Evolutionary conservation across 2,329 filamentous ascomycete genomes (phyloP), one percentile per base, ranked within the genome.

Genomic region (Claviceps sorghi): DNA sequence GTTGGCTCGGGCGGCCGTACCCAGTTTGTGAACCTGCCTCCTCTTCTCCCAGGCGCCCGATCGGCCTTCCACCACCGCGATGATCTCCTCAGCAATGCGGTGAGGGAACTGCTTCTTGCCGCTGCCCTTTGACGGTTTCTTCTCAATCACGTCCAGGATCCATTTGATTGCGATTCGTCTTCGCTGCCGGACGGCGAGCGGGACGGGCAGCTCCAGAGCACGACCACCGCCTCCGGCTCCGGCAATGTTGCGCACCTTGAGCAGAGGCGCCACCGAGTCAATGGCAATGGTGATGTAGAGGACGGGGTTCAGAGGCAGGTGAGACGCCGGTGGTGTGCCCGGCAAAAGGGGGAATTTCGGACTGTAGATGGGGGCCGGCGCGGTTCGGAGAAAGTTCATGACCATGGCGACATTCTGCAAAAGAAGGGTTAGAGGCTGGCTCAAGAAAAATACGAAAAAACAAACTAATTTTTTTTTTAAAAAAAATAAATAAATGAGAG

Each of bases 271-370:
- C 26, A 98, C 84, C 10, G 88, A 94, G 74, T 98, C 93, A 62
- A 98, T 83, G 34, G 90, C 89, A 34, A 94, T 77, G 13, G 85
- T 88, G 48, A 98, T 82, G 72, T 97, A 98, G 52, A 87, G 78
- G 52, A 94, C 77, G 1, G 93, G 93, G 68, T 96, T 87, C 34
- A 95, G 80, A 2, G 93, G 89, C 10, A 98, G 83, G 60, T 91
- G 83, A 4, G 78, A 73, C 26, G 86, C 75, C 1, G 89, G 86
- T 1, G 90, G 88, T 1, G 83, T 76, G 53, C 86, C 86, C 2
- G 88, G 85, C 36, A 91, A 72, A 32, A 93, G 79, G 17, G 84
- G 83, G 51, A 79, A 82, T 54, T 76, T 71, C 22, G 86, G 80
- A 66, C 83, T 87, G 64, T 85, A 74, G 56, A 79, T 83, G 19